phyloP scores from a whole-genome alignment of 164 flowering plant species.

The Santalum album region DNA sequence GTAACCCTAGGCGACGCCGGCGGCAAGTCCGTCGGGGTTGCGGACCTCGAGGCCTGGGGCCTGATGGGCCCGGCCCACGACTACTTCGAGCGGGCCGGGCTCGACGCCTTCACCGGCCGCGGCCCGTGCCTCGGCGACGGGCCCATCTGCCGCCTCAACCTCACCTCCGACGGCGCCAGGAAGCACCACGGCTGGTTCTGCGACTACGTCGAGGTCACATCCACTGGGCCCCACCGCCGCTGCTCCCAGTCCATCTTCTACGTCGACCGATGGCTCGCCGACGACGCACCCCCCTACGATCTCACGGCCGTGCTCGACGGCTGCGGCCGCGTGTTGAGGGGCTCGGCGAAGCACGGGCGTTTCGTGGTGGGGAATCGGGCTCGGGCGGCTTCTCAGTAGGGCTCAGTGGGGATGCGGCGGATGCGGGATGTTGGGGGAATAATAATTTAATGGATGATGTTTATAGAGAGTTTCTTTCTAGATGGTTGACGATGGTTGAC shows the following conservation, averaged over 20 bases:
- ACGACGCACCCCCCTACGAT: slow-evolving; percentile 39
- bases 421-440: too few relatives aligned
- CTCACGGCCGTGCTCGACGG: slow-evolving; percentile 37
- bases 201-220: slow-evolving; percentile 53
- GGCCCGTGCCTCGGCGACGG: slow-evolving; percentile 34
- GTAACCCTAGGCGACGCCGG: slow-evolving; percentile 20
- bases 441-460: too few relatives aligned
- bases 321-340: neutral
- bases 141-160: slow-evolving; percentile 46
- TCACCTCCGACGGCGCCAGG: slow-evolving; percentile 62
- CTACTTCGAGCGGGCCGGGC: slow-evolving; percentile 58
- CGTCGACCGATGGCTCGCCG: slow-evolving; percentile 56
- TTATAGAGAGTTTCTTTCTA: too few relatives aligned
- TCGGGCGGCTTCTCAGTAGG: too few relatives aligned
- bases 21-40: slow-evolving; percentile 23
- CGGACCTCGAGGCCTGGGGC: slow-evolving; percentile 45
- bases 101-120: slow-evolving; percentile 52
- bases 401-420: too few relatives aligned
- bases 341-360: too few relatives aligned
- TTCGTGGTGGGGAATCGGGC: too few relatives aligned
- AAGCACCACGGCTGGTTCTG: slow-evolving; percentile 58
- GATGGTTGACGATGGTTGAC: too few relatives aligned
- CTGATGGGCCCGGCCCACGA: slow-evolving; percentile 43
- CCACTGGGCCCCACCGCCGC: slow-evolving; percentile 42
- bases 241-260: slow-evolving; percentile 39